These are phyloP conservation scores for Ophiocordyceps australis DNA, from an alignment of 2,329 filamentous ascomycete species.

Conservation along the genomic window DNA sequence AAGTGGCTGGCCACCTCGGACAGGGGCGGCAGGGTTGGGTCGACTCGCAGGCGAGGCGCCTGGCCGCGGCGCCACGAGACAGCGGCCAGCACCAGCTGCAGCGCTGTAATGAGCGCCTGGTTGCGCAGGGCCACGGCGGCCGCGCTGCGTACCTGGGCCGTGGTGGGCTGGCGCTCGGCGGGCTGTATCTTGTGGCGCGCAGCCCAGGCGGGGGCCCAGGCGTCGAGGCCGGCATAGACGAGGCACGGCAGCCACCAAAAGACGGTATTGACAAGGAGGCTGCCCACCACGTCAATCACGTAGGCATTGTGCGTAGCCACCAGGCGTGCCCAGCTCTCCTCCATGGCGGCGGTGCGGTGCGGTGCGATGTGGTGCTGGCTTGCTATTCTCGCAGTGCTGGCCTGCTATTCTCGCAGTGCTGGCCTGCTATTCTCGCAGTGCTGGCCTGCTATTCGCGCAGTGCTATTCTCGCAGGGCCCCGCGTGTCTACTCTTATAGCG, in stretches of 20 bases:
- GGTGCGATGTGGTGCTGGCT: too few species aligned
- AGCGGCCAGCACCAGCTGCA: slow-evolving; percentile 10
- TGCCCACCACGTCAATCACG: slow-evolving; percentile 21
- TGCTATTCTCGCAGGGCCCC: too few species aligned
- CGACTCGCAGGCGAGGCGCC: slow-evolving; percentile 18
- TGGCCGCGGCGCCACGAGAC: slow-evolving; percentile 3
- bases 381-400: too few species aligned
- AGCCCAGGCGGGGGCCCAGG: slow-evolving; percentile 25
- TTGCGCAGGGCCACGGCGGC: slow-evolving; percentile 25
- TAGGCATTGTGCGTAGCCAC: slow-evolving; percentile 10
- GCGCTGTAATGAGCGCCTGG: slow-evolving; percentile 19
- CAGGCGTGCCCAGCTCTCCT: slow-evolving; percentile 6
- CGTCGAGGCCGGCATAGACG: slow-evolving; percentile 23
- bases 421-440: too few species aligned
- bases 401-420: too few species aligned
- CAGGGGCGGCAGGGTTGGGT: slow-evolving; percentile 14
- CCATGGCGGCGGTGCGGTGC: background rate
- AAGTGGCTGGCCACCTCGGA: slow-evolving; percentile 20
- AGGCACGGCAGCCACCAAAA: slow-evolving; percentile 26
- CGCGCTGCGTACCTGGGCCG: slow-evolving; percentile 23
- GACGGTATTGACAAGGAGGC: slow-evolving; percentile 18
- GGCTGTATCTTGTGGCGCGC: slow-evolving; percentile 35
- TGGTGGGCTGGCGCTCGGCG: slow-evolving; percentile 26
- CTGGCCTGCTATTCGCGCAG: too few species aligned
- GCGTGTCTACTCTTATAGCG: too few species aligned